Base-by-base conservation (phyloP, 1,284 basidiomycete species). In the Sporisorium exsertum region DNA sequence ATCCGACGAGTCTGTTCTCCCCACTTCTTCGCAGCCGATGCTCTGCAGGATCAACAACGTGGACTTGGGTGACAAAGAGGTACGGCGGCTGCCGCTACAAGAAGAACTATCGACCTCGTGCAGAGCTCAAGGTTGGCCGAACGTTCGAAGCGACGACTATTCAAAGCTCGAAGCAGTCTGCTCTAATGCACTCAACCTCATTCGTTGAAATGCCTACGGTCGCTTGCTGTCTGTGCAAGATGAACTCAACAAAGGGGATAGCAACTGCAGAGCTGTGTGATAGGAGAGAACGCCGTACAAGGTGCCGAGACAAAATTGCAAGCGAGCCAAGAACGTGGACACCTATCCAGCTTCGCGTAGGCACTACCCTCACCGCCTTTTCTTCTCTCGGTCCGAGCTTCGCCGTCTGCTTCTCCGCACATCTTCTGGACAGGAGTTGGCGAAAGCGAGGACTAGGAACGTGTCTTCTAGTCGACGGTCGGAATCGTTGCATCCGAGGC, bases 291-390 rank as follows among this genome's bases (percentile, higher is more conserved):
- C 22, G 20, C 43, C 43, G 29, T 32, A 10, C 40, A 13, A 29
- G 22, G 42, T 18, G 67, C 62, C 61, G 61, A 70, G 67, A 56
- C 3, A 35, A 24, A 26, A 27, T 22, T 15, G 43, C 52, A 60
- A 64, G 67, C 67, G 67, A 70, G 42, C 46, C 45, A n/a, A 57
- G 67, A 70, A 70, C 67, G 67, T 70, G 67, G 61, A 70, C 67
- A 70, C 22, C 57, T 53, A 33, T 59, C 53, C 35, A 58, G 40
- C 37, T 50, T 60, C 45, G 46, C 57, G 10, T 55, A 35, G 9
- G 46, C 52, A 5, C 29, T 13, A 26, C 26, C n/a, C n/a, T n/a
- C n/a, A n/a, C n/a, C n/a, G n/a, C n/a, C n/a, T 13, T 18, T 13
- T 16, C 16, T 49, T 20, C n/a, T n/a, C n/a, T n/a, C n/a, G n/a